Evolutionary conservation across 805 yeast species (phyloP), one percentile per base, ranked within the genome.

Genomic region (Yarrowia sp.): DNA sequence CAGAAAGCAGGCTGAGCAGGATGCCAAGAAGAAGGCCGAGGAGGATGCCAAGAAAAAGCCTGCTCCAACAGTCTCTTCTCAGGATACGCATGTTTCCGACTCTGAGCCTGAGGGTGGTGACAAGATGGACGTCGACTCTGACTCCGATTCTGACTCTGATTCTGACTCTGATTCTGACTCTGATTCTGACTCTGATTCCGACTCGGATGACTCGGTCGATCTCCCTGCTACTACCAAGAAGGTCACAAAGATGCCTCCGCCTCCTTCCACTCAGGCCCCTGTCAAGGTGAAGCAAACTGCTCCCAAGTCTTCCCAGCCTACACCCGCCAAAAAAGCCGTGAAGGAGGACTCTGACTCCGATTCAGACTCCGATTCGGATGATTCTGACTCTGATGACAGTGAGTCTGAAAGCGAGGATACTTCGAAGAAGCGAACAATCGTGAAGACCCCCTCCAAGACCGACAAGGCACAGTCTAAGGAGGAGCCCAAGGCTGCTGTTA

Each of bases 71-170:
- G 15, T 16, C 14, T 36, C 42, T 16, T 52, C 58, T n/a, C 58
- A 52, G 43, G 58, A 52, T 40, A 36, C 58, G 5, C 58, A 52
- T 52, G 58, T 38, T n/a, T 52, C 58, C 11, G 58, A 52, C 58
- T 36, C 43, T 19, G 43, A 52, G 43, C 26, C 12, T 14, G 36
- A 26, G 40, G 32, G 32, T 26, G 32, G 32, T 26, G 46, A 41
- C n/a, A 46, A 46, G 50, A 46, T 46, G 50, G 35, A 46, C 5
- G 50, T 40, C 15, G 53, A 49, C 19, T 26, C 36, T 11, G 58
- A 55, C 14, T 55, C 61, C 16, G 48, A 42, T 10, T 52, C 58
- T 36, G 58, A 52, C 16, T 52, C 58, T 10, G 58, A 52, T 32
- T 52, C 58, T 5, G 42, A 52, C 26, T 35, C 26, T 16, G 56